Conservation (phyloP, 192 early-diverging fungal genomes). For the Podila clonocystis region DNA sequence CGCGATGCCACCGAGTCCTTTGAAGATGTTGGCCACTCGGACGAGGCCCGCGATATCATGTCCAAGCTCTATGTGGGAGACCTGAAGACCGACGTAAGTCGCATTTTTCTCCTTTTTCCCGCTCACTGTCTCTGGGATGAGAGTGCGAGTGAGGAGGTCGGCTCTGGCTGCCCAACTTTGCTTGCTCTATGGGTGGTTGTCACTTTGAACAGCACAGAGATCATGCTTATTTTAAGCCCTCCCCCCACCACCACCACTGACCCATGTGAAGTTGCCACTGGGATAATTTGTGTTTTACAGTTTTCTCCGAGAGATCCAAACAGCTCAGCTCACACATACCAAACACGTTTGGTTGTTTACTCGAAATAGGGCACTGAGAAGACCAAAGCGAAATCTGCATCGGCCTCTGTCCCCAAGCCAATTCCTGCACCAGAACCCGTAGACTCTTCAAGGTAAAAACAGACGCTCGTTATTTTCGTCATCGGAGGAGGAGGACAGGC, state of each 20-base stretch:
- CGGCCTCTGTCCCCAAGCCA: constrained; percentile 30
- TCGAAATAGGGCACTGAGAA: constrained; percentile 20
- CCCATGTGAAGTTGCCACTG: background rate
- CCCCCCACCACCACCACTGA: no score
- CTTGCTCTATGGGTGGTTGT: background rate
- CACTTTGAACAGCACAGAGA: background rate
- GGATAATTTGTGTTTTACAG: background rate
- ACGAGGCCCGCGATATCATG: constrained; percentile 91
- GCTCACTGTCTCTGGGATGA: no score
- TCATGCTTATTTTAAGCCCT: background rate
- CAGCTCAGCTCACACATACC: background rate
- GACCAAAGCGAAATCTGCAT: constrained; percentile 23
- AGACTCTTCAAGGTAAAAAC: constrained; percentile 23
- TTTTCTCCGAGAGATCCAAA: background rate
- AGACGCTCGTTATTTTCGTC: background rate
- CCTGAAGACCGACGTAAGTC: constrained; percentile 57
- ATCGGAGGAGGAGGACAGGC: no score
- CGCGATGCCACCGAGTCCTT: constrained; percentile 91
- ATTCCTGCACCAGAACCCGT: constrained; percentile 31
- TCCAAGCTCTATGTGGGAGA: constrained; percentile 79
- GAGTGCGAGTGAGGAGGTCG: no score
- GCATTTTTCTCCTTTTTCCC: constrained; percentile 37
- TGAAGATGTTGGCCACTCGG: constrained; percentile 96
- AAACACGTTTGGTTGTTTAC: background rate
- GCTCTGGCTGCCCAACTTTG: background rate